Evolutionary conservation across 169 alveolate species (phyloP), one percentile per base, ranked within the genome.

Genomic region (Toxoplasma gondii): DNA sequence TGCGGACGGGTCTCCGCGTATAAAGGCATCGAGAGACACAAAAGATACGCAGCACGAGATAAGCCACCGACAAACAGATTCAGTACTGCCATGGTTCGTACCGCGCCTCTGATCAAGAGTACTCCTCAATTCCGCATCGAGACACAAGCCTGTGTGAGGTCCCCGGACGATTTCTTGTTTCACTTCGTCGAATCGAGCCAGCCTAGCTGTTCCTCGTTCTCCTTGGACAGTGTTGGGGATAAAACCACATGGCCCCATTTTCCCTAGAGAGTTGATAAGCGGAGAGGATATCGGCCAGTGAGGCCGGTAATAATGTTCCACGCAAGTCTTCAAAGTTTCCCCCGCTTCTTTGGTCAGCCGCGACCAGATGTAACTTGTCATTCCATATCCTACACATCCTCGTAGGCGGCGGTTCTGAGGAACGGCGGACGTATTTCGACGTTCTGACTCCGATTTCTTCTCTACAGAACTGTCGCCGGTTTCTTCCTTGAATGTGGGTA

Each of bases 191-290:
- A 41, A 82, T 24, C 90, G 90, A 43, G 41, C 90, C 19, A 82
- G 90, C 36, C 69, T 17, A 0, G 90, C 90, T 82, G 90, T 43
- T 41, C 69, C 90, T 39, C 90, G 54, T 45, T 82, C 41, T 29
- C 90, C 90, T 36, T 82, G 90, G 27, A 82, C 90, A 17, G 69
- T 43, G 38, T 82, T 82, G 24, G 90, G 90, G 38, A 82, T 36
- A 38, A 82, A 82, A 36, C 90, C 90, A 5, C 90, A 82, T 2
- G 90, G 49, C 17, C 54, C 69, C 90, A 82, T 82, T 36, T 82
- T 82, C 39, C 41, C 67, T 7, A 41, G 36, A 31, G 67, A 82
- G 67, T 82, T 82, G 90, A 45, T 45, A 29, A 82, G 90, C 22
- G 90, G 90, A 29, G 67, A 43, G 29, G 70, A 41, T 22, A 41